Base-by-base conservation (phyloP, 2,329 filamentous ascomycete genomes). In the Periconia digitata region DNA sequence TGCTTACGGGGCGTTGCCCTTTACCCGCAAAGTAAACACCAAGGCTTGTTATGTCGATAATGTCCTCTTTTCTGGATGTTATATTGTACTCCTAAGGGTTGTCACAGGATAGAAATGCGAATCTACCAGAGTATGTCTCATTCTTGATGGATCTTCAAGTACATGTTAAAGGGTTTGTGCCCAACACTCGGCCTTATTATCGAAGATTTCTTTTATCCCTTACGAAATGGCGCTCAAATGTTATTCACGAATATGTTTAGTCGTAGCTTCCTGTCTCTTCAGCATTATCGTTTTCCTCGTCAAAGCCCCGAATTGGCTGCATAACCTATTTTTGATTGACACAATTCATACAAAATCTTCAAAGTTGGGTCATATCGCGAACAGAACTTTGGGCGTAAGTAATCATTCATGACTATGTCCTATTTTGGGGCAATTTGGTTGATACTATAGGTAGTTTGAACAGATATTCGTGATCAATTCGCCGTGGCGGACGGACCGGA, bases 391-490 rank as follows among this genome's bases (percentile, higher is more conserved):
- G 21, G 59, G 59, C 37, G 60, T 63, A 49, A 42, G 58, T 51
- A 16, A 10, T 18, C 21, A 15, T 18, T 12, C n/a, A 13, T 13
- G 18, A 13, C n/a, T 15, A 35, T 23, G 21, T 12, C 13, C 20
- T 32, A 21, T 23, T 3, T 17, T 7, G 34, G 8, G 8, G 34
- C 15, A 38, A 13, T 32, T 15, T 21, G 18, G 23, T 21, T 29
- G n/a, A 15, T 8, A 29, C 27, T 23, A 3, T 20, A n/a, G 18
- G 27, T 42, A 81, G 79, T 83, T 83, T 52, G 68, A 78, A 27
- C 72, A 78, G 44, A 76, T 83, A 15, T 74, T 81, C 51, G 77
- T 79, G 20, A 72, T 83, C 39, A 80, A 77, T 40, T 71, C 82
- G 6, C 76, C 78, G 1, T 70, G 71, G 17, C 67, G 80, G 3